Base-by-base conservation (phyloP, 208 protist genomes). In the Acanthamoeba healyi region DNA sequence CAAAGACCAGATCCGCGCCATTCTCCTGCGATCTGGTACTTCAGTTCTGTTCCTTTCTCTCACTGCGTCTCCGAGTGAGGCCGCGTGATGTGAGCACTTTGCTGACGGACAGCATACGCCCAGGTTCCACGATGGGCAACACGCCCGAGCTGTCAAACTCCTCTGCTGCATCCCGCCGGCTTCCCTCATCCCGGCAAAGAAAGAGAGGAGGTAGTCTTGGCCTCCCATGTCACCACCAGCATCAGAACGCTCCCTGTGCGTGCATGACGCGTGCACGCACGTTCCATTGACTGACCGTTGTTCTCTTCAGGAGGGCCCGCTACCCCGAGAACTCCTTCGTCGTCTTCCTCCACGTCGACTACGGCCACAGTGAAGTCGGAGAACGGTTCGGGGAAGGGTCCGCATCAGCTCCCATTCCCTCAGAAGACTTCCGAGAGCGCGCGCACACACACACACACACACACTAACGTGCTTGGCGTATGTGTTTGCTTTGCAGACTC, bases 91-190 rank as follows among this genome's bases (percentile, higher is more conserved):
- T n/a, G n/a, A n/a, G n/a, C n/a, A n/a, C n/a, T n/a, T n/a, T n/a
- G n/a, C n/a, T n/a, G 15, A 19, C 12, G 7, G 17, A 44, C 40
- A 46, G n/a, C n/a, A n/a, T n/a, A n/a, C n/a, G n/a, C n/a, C n/a
- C 44, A 86, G 77, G 77, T 3, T 86, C 77, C 2, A 86, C 77
- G 24, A 58, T 58, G 38, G 77, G 77, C 77, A 86, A 86, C 46
- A 86, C 34, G 77, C 77, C 77, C 44, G 77, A 86, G 44, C 77
- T 86, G 4, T 40, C 77, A 0, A 58, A 26, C 22, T 86, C 77
- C 10, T 86, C 77, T 9, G 77, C 44, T 6, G 38, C 29, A 58
- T n/a, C 42, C 12, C 40, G 77, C 29, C 22, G 44, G 44, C 77
- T 58, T 61, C 44, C 77, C n/a, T 86, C 77, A 4, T 58, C 44